Base-by-base conservation (phyloP, 371 early-diverging fungal genomes). In the Mortierella sp. region DNA sequence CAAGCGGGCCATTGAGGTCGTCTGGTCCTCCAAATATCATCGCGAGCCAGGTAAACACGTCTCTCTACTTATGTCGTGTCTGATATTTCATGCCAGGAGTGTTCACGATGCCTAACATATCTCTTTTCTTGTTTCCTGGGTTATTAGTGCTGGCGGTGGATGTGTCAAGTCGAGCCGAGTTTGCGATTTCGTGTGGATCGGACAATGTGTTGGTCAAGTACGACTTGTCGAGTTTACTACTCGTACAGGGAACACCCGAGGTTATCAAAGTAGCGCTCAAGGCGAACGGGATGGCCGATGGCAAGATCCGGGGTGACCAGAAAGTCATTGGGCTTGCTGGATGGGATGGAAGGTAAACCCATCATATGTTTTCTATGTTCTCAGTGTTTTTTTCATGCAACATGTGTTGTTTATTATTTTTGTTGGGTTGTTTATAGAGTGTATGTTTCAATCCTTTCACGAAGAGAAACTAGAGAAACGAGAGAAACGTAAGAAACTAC, bases 321-420 rank as follows among this genome's bases (percentile, higher is more conserved):
- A 79, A 73, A 64, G 74, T 79, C 40, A 34, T 85, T 1, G 85
- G 68, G 1, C 61, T 80, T 14, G 85, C 81, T 16, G 85, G 80
- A 13, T 85, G 85, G 85, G 85, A 85, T 71, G 85, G 85, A 80
- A 80, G 74, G 84, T 84, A 79, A 39, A 43, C 31, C 9, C 13
- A 53, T 45, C 63, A 1, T 45, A n/a, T 14, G 22, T 52, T 19
- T 2, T 26, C 7, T 19, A 19, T n/a, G n/a, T 29, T 19, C 2
- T 41, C 31, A 8, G 16, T 43, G 8, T 8, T 34, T 8, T 31
- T 26, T 41, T 29, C 0, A 37, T 40, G n/a, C 16, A 22, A 2
- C 47, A 47, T 47, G 19, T 47, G 22, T 10, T 11, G 4, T 47
- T 45, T 24, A 34, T 50, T 26, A 26, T 48, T 34, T 31, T 14